Evolutionary conservation across 1,284 basidiomycete species (phyloP), one percentile per base, ranked within the genome.

Genomic region (Trichosporon ovoides): DNA sequence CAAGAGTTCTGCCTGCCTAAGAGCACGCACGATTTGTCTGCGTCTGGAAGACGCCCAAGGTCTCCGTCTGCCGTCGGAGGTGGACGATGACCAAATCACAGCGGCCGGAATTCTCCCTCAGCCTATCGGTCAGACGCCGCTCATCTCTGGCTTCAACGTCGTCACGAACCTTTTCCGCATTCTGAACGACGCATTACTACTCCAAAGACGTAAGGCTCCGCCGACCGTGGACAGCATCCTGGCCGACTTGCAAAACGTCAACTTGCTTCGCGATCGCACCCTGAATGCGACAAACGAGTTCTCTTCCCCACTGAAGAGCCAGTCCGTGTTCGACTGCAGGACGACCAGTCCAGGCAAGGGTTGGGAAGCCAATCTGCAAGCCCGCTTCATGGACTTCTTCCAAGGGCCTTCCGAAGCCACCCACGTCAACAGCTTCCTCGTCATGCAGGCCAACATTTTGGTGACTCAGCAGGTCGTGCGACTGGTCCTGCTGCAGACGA

Each of bases 41-140:
- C 56, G 71, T 9, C 56, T 71, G 9, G 70, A 72, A 34, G 72
- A 74, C 57, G 71, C 69, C 4, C 57, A 55, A 1, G 66, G 61
- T 3, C 52, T 72, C 16, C 60, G 58, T 1, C 63, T 75, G 16
- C 75, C 75, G 0, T 53, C 70, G 14, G 75, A 78, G 60, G 70
- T 76, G 12, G 74, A 76, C 57, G 76, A 78, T 58, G 73, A 75
- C 35, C 65, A 70, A 43, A 78, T 78, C 64, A 75, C 74, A 0
- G 22, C 60, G 0, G 61, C 63, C 20, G 74, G 74, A 0, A 68
- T 75, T 22, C 56, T 69, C 16, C 69, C 70, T 3, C 75, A 75
- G 57, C 69, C 73, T 0, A 33, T 56, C 0, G 72, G 68, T 9
- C 61, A 61, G 11, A 73, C 71, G 9, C 68, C 74, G 3, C 61